phyloP scores from a whole-genome alignment of 805 yeast genomes.

The Barnettozyma wickerhamii region DNA sequence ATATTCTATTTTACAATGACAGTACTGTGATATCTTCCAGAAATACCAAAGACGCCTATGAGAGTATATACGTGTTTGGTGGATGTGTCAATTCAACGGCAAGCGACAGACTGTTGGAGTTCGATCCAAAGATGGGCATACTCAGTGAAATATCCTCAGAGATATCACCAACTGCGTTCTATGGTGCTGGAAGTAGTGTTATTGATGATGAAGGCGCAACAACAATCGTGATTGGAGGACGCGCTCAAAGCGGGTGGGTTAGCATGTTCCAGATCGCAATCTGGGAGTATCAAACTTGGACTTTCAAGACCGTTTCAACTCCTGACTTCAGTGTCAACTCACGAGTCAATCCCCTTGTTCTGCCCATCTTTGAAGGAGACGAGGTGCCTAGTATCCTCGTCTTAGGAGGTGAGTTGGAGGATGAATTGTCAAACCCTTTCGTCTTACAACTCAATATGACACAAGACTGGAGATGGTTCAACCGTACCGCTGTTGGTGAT shows the following conservation, averaged over 20 bases:
- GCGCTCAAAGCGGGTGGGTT: slow-evolving; percentile 59
- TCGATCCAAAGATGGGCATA: slow-evolving; percentile 32
- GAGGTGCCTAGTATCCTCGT: slow-evolving; percentile 37
- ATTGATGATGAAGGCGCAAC: slow-evolving; percentile 40
- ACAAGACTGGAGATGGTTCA: slow-evolving; percentile 22
- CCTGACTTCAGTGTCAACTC: slow-evolving; percentile 41
- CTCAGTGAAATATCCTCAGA: slow-evolving; percentile 41
- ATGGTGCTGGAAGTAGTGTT: slow-evolving; percentile 41
- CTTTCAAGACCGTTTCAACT: slow-evolving; percentile 40
- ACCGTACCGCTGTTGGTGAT: slow-evolving; percentile 19
- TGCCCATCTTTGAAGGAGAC: slow-evolving; percentile 46
- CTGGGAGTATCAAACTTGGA: slow-evolving; percentile 71
- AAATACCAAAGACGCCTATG: slow-evolving; percentile 27
- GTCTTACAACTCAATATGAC: slow-evolving; percentile 21
- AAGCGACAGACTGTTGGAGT: slow-evolving; percentile 40
- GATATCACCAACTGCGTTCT: slow-evolving; percentile 52
- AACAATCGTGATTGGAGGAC: slow-evolving; percentile 63
- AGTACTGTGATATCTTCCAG: slow-evolving; percentile 40
- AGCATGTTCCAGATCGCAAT: slow-evolving; percentile 69
- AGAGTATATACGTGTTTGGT: slow-evolving; percentile 50
- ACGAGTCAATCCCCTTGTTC: slow-evolving; percentile 45
- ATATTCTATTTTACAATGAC: slow-evolving; percentile 15
- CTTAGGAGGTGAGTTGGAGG: slow-evolving; percentile 54
- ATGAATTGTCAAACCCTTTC: slow-evolving; percentile 38
- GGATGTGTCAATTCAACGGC: slow-evolving; percentile 34